phyloP scores from a whole-genome alignment of 768 basidiomycete genomes.

The Boletus sp. region DNA sequence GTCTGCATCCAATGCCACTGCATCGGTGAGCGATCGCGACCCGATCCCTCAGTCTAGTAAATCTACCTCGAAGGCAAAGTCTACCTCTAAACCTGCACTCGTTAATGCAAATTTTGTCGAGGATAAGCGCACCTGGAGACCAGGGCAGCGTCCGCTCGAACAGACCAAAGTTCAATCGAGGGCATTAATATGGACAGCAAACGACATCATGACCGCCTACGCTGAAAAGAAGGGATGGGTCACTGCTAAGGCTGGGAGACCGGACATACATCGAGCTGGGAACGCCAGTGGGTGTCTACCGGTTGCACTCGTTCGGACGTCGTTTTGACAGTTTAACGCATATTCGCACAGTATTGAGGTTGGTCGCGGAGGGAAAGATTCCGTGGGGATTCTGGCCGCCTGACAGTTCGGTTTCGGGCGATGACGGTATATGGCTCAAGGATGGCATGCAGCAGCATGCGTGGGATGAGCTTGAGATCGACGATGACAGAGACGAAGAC shows the following conservation, averaged over 20 bases:
- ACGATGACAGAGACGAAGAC: constrained; percentile 35
- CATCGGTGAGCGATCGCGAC: not conserved
- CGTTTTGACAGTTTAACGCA: not conserved
- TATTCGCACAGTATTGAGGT: constrained; percentile 60
- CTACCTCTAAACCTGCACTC: not conserved
- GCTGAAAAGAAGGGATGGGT: constrained; percentile 79
- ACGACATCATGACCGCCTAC: constrained; percentile 78
- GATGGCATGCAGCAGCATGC: constrained; percentile 22
- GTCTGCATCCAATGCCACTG: not conserved
- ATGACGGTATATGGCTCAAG: constrained; percentile 60
- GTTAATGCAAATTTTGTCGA: constrained; percentile 25
- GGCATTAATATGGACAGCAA: constrained; percentile 68
- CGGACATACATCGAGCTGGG: constrained; percentile 87
- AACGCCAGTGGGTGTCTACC: constrained; percentile 69
- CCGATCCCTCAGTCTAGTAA: not conserved
- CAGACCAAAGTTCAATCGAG: constrained; percentile 10
- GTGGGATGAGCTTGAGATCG: constrained; percentile 24
- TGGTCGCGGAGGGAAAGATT: constrained; percentile 79
- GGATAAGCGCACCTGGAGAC: constrained; percentile 82
- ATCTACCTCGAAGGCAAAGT: not conserved
- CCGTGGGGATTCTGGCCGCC: constrained; percentile 89
- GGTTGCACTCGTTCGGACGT: not conserved
- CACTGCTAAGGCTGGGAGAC: constrained; percentile 88
- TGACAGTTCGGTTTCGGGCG: constrained; percentile 32
- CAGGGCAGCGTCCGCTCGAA: constrained; percentile 35